These are phyloP conservation scores for Cordia subcordata DNA, from an alignment of 257 asterid species.

Conservation along the genomic window DNA sequence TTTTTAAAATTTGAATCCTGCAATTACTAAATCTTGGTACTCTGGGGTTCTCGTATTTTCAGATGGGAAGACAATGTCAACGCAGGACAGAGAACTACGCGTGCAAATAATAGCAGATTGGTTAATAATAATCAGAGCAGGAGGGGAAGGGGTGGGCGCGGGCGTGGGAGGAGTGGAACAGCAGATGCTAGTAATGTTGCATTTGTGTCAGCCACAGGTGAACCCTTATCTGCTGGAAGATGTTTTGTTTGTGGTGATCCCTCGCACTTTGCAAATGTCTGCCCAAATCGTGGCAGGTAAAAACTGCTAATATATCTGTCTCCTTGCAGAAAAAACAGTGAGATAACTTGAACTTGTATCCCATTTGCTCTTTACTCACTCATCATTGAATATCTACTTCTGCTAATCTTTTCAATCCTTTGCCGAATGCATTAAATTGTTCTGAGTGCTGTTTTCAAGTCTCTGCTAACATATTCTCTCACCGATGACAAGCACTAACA, in stretches of 20 bases:
- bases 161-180: constrained; percentile 38
- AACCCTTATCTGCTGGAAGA: constrained; percentile 74
- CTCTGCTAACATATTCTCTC: too few species aligned
- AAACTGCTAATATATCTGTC: too few species aligned
- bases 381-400: too few species aligned
- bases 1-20: not conserved
- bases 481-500: too few species aligned
- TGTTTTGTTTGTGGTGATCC: constrained; percentile 96
- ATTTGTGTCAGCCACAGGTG: constrained; percentile 89
- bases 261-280: constrained; percentile 73
- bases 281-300: constrained; percentile 81
- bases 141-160: constrained; percentile 68
- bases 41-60: constrained; percentile 23
- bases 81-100: constrained; percentile 40
- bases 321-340: too few species aligned
- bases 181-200: constrained; percentile 36
- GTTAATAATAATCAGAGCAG: constrained; percentile 25
- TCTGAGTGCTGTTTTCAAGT: too few species aligned
- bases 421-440: too few species aligned
- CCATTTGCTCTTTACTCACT: too few species aligned
- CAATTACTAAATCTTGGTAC: not conserved
- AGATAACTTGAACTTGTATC: too few species aligned
- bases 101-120: constrained; percentile 33
- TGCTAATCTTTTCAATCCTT: too few species aligned
- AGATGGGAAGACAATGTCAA: constrained; percentile 77